Conservation (phyloP, 352 stramenopile genomes). For the Thraustotheca clavata region DNA sequence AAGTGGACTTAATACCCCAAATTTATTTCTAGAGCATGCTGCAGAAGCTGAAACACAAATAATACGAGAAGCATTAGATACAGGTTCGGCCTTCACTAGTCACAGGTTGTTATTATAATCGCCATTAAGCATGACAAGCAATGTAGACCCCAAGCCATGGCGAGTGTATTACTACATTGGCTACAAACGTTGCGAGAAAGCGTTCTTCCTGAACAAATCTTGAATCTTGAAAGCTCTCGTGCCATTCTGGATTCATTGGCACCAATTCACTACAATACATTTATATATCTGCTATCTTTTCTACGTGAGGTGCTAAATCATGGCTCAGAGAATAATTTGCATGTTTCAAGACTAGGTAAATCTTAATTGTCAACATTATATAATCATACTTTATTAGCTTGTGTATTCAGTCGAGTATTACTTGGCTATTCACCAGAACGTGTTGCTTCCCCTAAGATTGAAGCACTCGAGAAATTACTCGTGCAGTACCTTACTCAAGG, state of each 20-base stretch:
- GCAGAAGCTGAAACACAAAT: slow-evolving; percentile 39
- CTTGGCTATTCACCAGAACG: not conserved
- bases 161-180: slow-evolving; percentile 86
- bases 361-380: not conserved
- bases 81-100: slow-evolving; percentile 67
- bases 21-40: slow-evolving; percentile 72
- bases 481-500: slow-evolving; percentile 1
- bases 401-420: slow-evolving; percentile 6
- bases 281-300: slow-evolving; percentile 96
- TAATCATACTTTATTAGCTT: not conserved
- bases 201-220: slow-evolving; percentile 77
- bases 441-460: slow-evolving; percentile 1
- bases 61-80: slow-evolving; percentile 90
- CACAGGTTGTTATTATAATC: slow-evolving; percentile 24
- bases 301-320: slow-evolving; percentile 90
- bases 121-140: not conserved
- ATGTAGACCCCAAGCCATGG: slow-evolving; percentile 81
- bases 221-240: slow-evolving; percentile 49
- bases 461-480: not conserved
- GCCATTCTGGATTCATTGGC: slow-evolving; percentile 69
- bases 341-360: slow-evolving; percentile 6
- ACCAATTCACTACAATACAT: slow-evolving; percentile 93
- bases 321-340: slow-evolving; percentile 41
- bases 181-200: slow-evolving; percentile 85
- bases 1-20: slow-evolving; percentile 63